phyloP scores from a whole-genome alignment of 1,284 basidiomycete species.

The Lentinus polychrous region DNA sequence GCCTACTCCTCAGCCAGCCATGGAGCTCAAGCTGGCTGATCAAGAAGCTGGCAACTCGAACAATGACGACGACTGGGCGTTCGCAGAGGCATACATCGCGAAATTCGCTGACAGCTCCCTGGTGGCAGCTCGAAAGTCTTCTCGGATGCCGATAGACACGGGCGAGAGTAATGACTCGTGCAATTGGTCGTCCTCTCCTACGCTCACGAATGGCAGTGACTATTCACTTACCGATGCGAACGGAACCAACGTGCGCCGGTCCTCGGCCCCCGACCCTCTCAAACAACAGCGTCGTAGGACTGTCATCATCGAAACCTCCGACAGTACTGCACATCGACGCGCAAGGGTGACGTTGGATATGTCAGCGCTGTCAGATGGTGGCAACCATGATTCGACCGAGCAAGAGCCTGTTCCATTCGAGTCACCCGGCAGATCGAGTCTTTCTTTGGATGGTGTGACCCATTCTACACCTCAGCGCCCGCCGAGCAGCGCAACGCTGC shows the following conservation, averaged over 20 bases:
- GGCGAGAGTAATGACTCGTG: conserved; percentile 4
- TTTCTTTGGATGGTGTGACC: conserved; percentile 6
- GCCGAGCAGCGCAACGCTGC: conserved; percentile 18
- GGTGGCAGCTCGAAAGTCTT: conserved; percentile 3
- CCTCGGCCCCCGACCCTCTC: background rate
- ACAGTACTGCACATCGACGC: conserved; percentile 4
- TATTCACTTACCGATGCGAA: conserved; percentile 3
- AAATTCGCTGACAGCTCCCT: background rate
- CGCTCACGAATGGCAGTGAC: conserved; percentile 12
- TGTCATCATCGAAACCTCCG: conserved; percentile 25
- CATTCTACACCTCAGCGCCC: conserved; percentile 16
- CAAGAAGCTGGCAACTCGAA: conserved; percentile 7
- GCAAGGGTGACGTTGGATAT: conserved; percentile 12
- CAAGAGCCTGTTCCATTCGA: conserved; percentile 20
- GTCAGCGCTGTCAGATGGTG: conserved; percentile 8
- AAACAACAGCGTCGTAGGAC: conserved; percentile 23
- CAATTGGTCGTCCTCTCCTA: conserved; percentile 11
- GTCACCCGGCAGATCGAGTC: conserved; percentile 1
- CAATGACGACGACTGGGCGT: conserved; percentile 40
- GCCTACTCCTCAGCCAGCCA: conserved; percentile 8
- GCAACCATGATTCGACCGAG: conserved; percentile 10
- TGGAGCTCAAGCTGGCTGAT: background rate
- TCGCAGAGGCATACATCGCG: conserved; percentile 21
- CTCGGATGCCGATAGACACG: conserved; percentile 15
- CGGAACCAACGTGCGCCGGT: background rate